These are phyloP conservation scores for Rhizoclosmatium globosum DNA, from an alignment of 192 early-diverging fungal genomes.

Conservation along the genomic window DNA sequence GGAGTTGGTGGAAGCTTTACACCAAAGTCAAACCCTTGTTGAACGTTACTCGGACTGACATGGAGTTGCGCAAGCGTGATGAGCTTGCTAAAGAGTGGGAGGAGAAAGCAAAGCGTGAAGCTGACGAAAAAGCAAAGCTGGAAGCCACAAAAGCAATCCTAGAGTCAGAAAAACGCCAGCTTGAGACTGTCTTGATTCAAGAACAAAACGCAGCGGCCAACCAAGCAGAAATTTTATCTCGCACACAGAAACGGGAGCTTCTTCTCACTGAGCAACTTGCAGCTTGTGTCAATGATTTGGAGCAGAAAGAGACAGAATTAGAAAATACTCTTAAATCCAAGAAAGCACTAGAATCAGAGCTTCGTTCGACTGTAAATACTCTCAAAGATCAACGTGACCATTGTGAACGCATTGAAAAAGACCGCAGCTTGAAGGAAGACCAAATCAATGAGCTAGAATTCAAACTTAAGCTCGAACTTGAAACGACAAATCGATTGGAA, in stretches of 20 bases:
- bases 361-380: slow-evolving; percentile 42
- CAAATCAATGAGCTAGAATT: slow-evolving; percentile 60
- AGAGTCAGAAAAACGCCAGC: slow-evolving; percentile 71
- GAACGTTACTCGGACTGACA: slow-evolving; percentile 81
- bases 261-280: slow-evolving; percentile 56
- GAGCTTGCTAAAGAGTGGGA: slow-evolving; percentile 77
- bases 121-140: slow-evolving; percentile 65
- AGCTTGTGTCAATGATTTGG: slow-evolving; percentile 50
- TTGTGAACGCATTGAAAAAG: slow-evolving; percentile 63
- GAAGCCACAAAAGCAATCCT: slow-evolving; percentile 67
- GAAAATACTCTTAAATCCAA: slow-evolving; percentile 51
- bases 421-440: slow-evolving; percentile 56
- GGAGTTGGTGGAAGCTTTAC: slow-evolving; percentile 97
- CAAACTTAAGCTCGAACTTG: slow-evolving; percentile 50
- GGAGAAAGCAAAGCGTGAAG: slow-evolving; percentile 65
- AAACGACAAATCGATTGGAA: slow-evolving; percentile 48
- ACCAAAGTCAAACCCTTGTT: slow-evolving; percentile 90
- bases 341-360: slow-evolving; percentile 48
- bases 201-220: slow-evolving; percentile 81
- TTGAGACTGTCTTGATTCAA: slow-evolving; percentile 75
- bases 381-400: slow-evolving; percentile 43
- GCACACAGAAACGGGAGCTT: slow-evolving; percentile 78
- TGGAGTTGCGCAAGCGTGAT: slow-evolving; percentile 80
- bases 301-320: slow-evolving; percentile 56
- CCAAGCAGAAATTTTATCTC: slow-evolving; percentile 83